Evolutionary conservation across 352 stramenopile species (phyloP).

Genomic region (Phytophthora kernoviae): DNA sequence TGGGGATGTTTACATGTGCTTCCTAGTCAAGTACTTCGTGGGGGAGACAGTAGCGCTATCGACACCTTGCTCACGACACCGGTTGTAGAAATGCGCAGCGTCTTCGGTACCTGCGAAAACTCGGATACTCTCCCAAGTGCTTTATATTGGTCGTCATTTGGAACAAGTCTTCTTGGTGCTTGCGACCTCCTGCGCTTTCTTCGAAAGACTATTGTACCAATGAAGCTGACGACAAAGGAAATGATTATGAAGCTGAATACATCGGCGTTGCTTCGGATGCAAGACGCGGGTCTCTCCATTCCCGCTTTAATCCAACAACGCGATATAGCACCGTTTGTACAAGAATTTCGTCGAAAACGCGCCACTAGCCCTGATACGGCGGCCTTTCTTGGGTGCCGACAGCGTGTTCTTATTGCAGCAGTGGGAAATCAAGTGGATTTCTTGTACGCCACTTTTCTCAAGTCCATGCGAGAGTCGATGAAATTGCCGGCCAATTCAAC

Average conservation of each 20-base stretch:
- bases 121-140: slow-evolving; percentile 13
- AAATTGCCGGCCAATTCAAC: slow-evolving; percentile 18
- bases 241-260: slow-evolving; percentile 65
- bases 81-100: slow-evolving; percentile 55
- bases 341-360: slow-evolving; percentile 46
- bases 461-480: slow-evolving; percentile 40
- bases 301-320: slow-evolving; percentile 65
- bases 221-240: slow-evolving; percentile 54
- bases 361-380: slow-evolving; percentile 32
- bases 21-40: slow-evolving; percentile 72
- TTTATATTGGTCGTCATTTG: slow-evolving; percentile 81
- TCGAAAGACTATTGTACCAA: slow-evolving; percentile 46
- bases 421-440: slow-evolving; percentile 52
- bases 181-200: slow-evolving; percentile 73
- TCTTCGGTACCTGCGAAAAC: slow-evolving; percentile 42
- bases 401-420: slow-evolving; percentile 39
- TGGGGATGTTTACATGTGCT: slow-evolving; percentile 79
- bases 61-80: slow-evolving; percentile 59
- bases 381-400: slow-evolving; percentile 47
- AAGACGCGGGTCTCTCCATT: slow-evolving; percentile 56
- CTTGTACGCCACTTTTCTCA: slow-evolving; percentile 52
- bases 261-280: slow-evolving; percentile 50
- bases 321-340: slow-evolving; percentile 51
- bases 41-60: slow-evolving; percentile 50
- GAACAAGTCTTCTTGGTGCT: slow-evolving; percentile 69